phyloP scores from a whole-genome alignment of 2,329 filamentous ascomycete genomes.

The Colletotrichum tabaci region DNA sequence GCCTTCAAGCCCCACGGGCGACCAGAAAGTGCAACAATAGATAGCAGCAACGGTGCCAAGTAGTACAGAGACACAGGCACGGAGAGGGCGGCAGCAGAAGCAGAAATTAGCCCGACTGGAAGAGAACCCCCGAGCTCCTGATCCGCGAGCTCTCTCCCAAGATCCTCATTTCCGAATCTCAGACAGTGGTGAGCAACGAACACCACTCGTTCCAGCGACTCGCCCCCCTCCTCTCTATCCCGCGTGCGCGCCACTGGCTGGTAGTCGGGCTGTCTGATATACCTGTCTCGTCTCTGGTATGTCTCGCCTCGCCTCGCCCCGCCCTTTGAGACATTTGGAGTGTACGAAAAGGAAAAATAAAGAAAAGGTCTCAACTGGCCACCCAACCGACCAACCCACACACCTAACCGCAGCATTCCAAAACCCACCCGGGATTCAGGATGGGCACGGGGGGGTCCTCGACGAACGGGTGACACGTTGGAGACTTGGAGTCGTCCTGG shows the following conservation, averaged over 20 bases:
- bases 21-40: too few species aligned
- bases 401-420: background rate
- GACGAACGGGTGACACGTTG: slow-evolving; percentile 15
- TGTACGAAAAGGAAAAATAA: background rate
- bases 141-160: slow-evolving; percentile 11
- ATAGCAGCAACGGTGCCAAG: background rate
- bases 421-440: background rate
- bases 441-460: background rate
- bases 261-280: background rate
- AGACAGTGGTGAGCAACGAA: slow-evolving; percentile 17
- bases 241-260: slow-evolving; percentile 15
- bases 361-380: background rate
- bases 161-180: slow-evolving; percentile 25
- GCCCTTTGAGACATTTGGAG: background rate
- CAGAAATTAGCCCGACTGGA: too few species aligned
- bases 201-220: background rate
- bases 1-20: background rate
- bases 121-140: slow-evolving; percentile 1
- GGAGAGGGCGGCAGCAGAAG: background rate
- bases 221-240: slow-evolving; percentile 1
- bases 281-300: too few species aligned
- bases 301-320: slow-evolving; percentile 2
- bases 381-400: too few species aligned
- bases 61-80: background rate
- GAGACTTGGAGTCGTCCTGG: background rate